Base-by-base conservation (phyloP, 495 filamentous ascomycete genomes). In the Polyplosphaeria fusca region DNA sequence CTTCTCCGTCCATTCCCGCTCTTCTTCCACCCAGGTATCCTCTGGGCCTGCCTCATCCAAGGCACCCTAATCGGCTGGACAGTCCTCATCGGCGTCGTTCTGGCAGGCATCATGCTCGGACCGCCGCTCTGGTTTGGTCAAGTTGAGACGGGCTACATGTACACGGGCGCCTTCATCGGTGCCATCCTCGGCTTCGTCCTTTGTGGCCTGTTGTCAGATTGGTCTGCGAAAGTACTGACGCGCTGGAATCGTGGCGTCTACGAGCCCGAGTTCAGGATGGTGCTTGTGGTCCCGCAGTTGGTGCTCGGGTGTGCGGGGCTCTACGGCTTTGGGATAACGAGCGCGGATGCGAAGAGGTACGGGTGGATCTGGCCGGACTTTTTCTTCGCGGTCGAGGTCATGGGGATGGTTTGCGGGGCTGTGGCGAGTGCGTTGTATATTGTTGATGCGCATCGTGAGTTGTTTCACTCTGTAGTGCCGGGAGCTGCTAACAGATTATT, bases 21-120 rank as follows among this genome's bases (percentile, higher is more conserved):
- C 19, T 85, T 85, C 62, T 68, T 88, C 14, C 91, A 96, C 60
- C 91, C 91, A 0, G 88, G 87, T 35, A 85, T 96, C 48, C 66
- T 95, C 28, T 96, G 89, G 88, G 89, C 88, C 9, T 91, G 86
- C 67, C 75, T 96, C 1, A 95, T 89, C 40, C 91, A 96, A 77
- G 91, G 91, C 12, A 81, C 88, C 1, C 77, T 95, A 55, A 94
- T 96, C 58, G 91, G 91, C 55, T 96, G 91, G 91, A 91, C 89
- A 3, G 91, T 96, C 5, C 85, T 96, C 66, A 93, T 96, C 47
- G 91, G 91, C 43, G 87, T 95, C 23, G 82, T 93, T 49, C 72
- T 96, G 22, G 90, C 88, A 7, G 84, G 82, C 47, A 84, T 96
- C 52, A 92, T 95, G 72, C 75, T 91, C 22, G 80, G 82, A 7